These are phyloP conservation scores for Colletotrichum echinochloae DNA, from an alignment of 2,329 filamentous ascomycete species.

Conservation along the genomic window DNA sequence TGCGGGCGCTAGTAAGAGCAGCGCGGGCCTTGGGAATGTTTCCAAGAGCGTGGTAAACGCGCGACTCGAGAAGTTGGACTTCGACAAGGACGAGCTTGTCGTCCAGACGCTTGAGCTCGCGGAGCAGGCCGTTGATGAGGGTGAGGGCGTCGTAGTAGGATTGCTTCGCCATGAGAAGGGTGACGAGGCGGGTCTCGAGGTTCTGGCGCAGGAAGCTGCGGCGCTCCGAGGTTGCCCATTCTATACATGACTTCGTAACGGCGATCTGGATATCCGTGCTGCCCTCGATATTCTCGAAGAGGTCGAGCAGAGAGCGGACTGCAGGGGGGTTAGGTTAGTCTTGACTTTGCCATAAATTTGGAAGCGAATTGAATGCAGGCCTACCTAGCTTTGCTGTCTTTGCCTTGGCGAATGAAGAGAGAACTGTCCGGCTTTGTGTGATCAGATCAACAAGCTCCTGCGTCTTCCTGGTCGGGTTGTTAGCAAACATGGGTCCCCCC, in stretches of 20 bases:
- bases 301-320: slow-evolving; percentile 97
- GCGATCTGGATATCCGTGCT: slow-evolving; percentile 93
- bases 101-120: slow-evolving; percentile 96
- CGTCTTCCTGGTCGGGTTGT: slow-evolving; percentile 68
- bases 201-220: slow-evolving; percentile 97
- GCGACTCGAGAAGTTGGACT: slow-evolving; percentile 95
- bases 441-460: slow-evolving; percentile 91
- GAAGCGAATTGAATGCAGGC: slow-evolving; percentile 46
- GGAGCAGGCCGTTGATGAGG: slow-evolving; percentile 94
- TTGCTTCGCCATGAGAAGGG: slow-evolving; percentile 96
- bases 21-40: slow-evolving; percentile 97
- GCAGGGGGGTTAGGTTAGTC: slow-evolving; percentile 26
- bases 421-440: slow-evolving; percentile 87
- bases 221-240: slow-evolving; percentile 96
- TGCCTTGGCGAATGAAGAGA: slow-evolving; percentile 97
- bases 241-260: slow-evolving; percentile 99
- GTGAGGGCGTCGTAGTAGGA: slow-evolving; percentile 97
- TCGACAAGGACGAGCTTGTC: slow-evolving; percentile 98
- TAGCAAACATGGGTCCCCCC: slow-evolving; percentile 26
- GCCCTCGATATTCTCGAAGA: slow-evolving; percentile 93
- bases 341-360: neutral
- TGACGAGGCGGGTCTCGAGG: slow-evolving; percentile 91
- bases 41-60: slow-evolving; percentile 96
- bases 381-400: slow-evolving; percentile 98
- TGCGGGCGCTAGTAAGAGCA: slow-evolving; percentile 92